Evolutionary conservation across 2,329 filamentous ascomycete genomes (phyloP).

Genomic region (Coniochaeta sp.): DNA sequence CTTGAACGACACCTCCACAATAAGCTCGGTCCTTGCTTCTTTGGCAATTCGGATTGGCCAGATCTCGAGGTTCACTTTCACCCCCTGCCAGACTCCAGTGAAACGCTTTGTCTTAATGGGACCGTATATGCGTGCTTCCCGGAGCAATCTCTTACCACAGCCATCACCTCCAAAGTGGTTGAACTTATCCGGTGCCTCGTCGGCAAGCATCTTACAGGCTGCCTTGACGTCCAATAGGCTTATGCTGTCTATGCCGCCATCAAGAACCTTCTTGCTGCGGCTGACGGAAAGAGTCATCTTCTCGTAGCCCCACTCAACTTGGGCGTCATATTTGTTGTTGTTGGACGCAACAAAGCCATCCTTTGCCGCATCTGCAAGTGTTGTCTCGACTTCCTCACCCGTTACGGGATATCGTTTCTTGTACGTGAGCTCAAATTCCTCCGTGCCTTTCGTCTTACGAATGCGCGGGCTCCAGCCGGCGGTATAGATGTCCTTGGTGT

Average conservation of each 20-base stretch:
- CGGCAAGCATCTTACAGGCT: slow-evolving; percentile 15
- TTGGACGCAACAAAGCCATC: slow-evolving; percentile 24
- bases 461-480: slow-evolving; percentile 28
- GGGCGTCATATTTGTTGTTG: slow-evolving; percentile 22
- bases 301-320: slow-evolving; percentile 29
- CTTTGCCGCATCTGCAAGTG: slow-evolving; percentile 20
- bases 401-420: slow-evolving; percentile 27
- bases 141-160: slow-evolving; percentile 19
- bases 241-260: slow-evolving; percentile 17
- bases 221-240: slow-evolving; percentile 15
- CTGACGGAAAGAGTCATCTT: slow-evolving; percentile 28
- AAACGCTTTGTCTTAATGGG: slow-evolving; percentile 22
- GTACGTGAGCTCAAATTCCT: slow-evolving; percentile 28
- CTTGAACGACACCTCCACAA: slow-evolving; percentile 24
- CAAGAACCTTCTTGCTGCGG: slow-evolving; percentile 18
- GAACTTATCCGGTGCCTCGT: slow-evolving; percentile 23
- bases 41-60: slow-evolving; percentile 20
- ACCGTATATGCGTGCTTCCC: slow-evolving; percentile 20
- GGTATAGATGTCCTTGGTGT: slow-evolving; percentile 21
- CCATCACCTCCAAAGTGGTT: slow-evolving; percentile 18
- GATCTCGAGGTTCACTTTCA: slow-evolving; percentile 23
- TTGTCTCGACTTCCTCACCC: slow-evolving; percentile 19
- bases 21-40: slow-evolving; percentile 16
- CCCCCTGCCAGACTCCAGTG: slow-evolving; percentile 20
- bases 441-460: slow-evolving; percentile 24